Evolutionary conservation across 805 yeast genomes (phyloP), one percentile per base, ranked within the genome.

Genomic region (Candida nemodendra): DNA sequence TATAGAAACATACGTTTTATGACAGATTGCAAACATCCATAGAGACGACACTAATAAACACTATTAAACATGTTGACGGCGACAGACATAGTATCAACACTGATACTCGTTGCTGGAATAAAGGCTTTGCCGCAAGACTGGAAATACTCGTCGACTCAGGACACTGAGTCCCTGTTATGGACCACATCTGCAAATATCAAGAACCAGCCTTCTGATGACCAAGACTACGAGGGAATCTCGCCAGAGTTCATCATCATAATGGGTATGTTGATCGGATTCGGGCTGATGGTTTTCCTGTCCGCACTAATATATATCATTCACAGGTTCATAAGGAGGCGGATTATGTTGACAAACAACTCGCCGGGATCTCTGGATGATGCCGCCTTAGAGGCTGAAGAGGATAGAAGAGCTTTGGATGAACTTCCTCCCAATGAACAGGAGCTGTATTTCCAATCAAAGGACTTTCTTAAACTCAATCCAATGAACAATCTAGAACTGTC

Each of bases 361-460:
- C 81, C 85, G 1, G 84, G 81, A 16, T 69, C 74, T 32, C 69
- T 76, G 44, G 88, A 79, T 48, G 90, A 81, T 47, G 81, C 76
- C 35, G 78, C 76, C 26, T 64, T 71, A 30, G 70, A 79, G 27
- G 68, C 76, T 27, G 82, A 78, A 50, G 84, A 81, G 51, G 79
- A 74, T 41, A 62, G 71, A 42, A 68, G 72, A 39, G 80, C 76
- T 1, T 74, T 82, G 48, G 71, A 71, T 26, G 79, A 73, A 40
- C 71, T 88, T 11, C 65, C 84, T 30, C 79, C 81, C 27, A 76
- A 79, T 41, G 88, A 86, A 61, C 81, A 82, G 49, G 82, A 80
- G 52, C 59, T 79, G 29, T 84, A 80, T 49, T 74, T 81, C 50
- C 84, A 78, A 51, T 79, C 88, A 19, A 75, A 76, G 40, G 82